Percentiles rank a stretch among this genome's conserved stretches.
These are phyloP conservation scores for Pseudocercospora fijiensis DNA, from an alignment of 2,329 filamentous ascomycete genomes.

Conservation along the genomic window DNA sequence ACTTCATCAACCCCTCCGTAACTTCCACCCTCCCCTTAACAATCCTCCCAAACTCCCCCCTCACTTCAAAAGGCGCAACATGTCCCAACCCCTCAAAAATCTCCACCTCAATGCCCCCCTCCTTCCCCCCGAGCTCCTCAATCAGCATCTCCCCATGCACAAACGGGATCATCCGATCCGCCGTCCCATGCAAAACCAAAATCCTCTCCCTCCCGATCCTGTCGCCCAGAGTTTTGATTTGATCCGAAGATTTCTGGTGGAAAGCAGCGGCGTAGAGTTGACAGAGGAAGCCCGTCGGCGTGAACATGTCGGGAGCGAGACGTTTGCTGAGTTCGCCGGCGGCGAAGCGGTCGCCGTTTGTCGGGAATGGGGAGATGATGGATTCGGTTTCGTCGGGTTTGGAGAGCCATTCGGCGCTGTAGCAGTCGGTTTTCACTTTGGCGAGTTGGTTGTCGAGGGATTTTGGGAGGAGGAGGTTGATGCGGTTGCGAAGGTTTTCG, in stretches of 20 bases:
- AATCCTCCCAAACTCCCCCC: constrained; percentile 65
- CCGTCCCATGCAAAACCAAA: constrained; percentile 71
- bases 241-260: constrained; percentile 70
- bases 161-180: constrained; percentile 74
- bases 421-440: constrained; percentile 65
- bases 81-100: constrained; percentile 71
- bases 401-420: constrained; percentile 62
- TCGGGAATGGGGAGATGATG: constrained; percentile 58
- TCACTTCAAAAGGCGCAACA: constrained; percentile 69
- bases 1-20: constrained; percentile 39
- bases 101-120: constrained; percentile 53
- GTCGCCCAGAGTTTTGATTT: constrained; percentile 66
- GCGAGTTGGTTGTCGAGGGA: constrained; percentile 64
- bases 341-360: constrained; percentile 78
- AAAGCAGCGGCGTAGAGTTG: constrained; percentile 77
- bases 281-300: constrained; percentile 66
- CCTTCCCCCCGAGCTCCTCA: constrained; percentile 61
- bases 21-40: constrained; percentile 60
- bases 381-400: constrained; percentile 56
- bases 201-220: constrained; percentile 71
- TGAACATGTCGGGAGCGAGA: constrained; percentile 60
- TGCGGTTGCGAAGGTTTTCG: constrained; percentile 62
- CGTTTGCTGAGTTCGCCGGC: constrained; percentile 77
- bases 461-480: constrained; percentile 66
- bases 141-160: constrained; percentile 69